Evolutionary conservation across 305 asterid genomes (phyloP).

Genomic region (Rubia balearica): DNA sequence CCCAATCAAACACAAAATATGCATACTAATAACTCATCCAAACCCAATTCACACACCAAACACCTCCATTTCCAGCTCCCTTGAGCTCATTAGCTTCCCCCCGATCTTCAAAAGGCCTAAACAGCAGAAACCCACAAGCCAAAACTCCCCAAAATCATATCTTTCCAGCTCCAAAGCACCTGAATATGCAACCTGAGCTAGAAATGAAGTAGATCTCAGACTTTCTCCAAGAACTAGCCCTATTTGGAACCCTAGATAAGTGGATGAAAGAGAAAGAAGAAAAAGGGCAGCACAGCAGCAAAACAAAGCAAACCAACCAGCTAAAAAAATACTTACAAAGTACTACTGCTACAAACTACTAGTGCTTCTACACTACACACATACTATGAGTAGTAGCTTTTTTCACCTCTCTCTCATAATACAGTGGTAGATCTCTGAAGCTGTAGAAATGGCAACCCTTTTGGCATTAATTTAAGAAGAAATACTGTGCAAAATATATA

Average conservation of each 20-base stretch:
- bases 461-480: conserved; percentile 9
- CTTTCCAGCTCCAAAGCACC: not conserved
- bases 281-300: conserved; percentile 5
- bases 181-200: not conserved
- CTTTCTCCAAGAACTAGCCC: conserved; percentile 17
- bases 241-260: conserved; percentile 40
- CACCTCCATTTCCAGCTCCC: conserved; percentile 28
- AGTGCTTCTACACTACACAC: conserved; percentile 4
- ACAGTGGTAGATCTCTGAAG: conserved; percentile 29
- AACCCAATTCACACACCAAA: conserved; percentile 34
- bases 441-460: conserved; percentile 15
- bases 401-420: conserved; percentile 21
- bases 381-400: conserved; percentile 43
- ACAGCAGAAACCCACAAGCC: conserved; percentile 7
- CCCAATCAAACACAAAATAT: conserved; percentile 18
- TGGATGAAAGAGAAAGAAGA: conserved; percentile 17
- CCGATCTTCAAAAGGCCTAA: conserved; percentile 24
- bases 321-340: not conserved
- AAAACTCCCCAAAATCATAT: conserved; percentile 10
- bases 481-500: not conserved
- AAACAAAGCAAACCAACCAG: not conserved
- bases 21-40: conserved; percentile 33
- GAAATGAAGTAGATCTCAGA: conserved; percentile 52
- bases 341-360: conserved; percentile 8
- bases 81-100: conserved; percentile 16